Conservation (phyloP, 805 yeast genomes). For the Saccharomycopsis vini region DNA sequence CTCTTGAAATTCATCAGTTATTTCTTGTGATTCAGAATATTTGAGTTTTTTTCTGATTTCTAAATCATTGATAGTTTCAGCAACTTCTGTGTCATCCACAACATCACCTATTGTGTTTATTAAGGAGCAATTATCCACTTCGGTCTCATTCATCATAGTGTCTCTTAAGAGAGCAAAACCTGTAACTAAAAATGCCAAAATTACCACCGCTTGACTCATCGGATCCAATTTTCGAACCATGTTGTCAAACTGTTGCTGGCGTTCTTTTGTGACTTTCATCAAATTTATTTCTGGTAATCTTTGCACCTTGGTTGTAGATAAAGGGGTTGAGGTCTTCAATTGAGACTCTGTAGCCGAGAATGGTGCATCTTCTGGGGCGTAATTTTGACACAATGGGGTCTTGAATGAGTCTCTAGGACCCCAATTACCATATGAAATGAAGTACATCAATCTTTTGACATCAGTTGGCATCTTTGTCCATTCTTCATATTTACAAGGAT, state of each 20-base stretch:
- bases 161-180: conserved; percentile 49
- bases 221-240: conserved; percentile 49
- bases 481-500: conserved; percentile 35
- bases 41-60: background rate
- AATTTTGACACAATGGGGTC: conserved; percentile 31
- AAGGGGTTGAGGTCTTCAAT: conserved; percentile 24
- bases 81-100: conserved; percentile 2
- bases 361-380: conserved; percentile 51
- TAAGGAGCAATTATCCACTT: background rate
- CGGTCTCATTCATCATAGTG: conserved; percentile 23
- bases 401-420: conserved; percentile 56
- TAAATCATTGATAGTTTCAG: conserved; percentile 4
- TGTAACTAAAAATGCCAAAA: conserved; percentile 38
- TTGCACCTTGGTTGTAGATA: conserved; percentile 23
- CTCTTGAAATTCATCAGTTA: background rate
- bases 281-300: conserved; percentile 32
- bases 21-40: background rate
- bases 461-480: conserved; percentile 46
- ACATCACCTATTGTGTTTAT: conserved; percentile 7
- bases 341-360: conserved; percentile 30
- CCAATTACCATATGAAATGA: conserved; percentile 59
- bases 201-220: conserved; percentile 44
- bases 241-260: conserved; percentile 36
- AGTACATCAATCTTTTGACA: conserved; percentile 49
- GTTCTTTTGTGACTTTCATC: conserved; percentile 34